phyloP scores from a whole-genome alignment of 768 basidiomycete species.

The Boletellus ananas region DNA sequence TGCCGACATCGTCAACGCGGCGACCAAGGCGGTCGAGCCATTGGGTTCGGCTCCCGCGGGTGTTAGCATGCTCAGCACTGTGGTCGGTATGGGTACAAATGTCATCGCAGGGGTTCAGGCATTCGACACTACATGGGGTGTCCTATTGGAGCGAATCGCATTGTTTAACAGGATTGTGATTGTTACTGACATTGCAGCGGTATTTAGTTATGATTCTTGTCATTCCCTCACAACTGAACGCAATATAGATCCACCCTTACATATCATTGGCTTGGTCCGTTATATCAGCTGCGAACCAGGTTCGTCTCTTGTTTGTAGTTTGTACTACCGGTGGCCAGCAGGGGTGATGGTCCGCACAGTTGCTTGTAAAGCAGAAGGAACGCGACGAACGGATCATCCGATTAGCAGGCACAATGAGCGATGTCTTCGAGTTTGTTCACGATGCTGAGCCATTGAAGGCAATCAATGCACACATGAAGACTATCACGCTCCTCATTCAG shows the following conservation, averaged over 20 bases:
- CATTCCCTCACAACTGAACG: neutral
- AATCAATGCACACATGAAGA: neutral
- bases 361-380: neutral
- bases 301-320: neutral
- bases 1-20: no score
- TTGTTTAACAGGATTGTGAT: neutral
- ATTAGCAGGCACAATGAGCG: neutral
- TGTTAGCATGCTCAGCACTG: neutral
- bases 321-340: neutral
- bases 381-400: slow-evolving; percentile 1
- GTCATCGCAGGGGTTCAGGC: neutral
- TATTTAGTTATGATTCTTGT: neutral
- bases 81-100: neutral
- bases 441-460: neutral
- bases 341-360: neutral
- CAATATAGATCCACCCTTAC: neutral
- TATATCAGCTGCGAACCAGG: neutral
- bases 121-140: neutral
- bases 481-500: neutral
- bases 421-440: neutral
- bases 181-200: neutral
- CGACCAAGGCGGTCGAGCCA: no score
- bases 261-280: neutral
- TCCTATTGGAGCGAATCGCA: neutral
- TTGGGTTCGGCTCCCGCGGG: no score